Evolutionary conservation across 192 early-diverging fungal genomes (phyloP).

Genomic region (Coemansia sp.): DNA sequence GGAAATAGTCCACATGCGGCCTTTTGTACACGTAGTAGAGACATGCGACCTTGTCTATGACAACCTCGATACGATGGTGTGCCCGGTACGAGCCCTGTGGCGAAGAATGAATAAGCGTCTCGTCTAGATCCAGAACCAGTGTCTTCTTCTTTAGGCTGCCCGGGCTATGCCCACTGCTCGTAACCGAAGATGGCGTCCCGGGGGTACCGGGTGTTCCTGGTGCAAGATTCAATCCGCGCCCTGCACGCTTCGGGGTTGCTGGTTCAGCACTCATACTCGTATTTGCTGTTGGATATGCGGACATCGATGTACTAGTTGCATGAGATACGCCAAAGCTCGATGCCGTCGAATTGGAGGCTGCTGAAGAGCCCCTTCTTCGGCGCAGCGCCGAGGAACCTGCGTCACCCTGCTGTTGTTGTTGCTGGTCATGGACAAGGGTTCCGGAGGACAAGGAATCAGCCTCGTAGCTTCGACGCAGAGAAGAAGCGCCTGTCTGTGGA

Average conservation of each 20-base stretch:
- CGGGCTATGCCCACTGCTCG: neutral
- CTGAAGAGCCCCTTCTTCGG: slow-evolving; percentile 38
- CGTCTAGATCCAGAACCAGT: slow-evolving; percentile 66
- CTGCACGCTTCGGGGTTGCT: neutral
- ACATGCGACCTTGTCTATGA: slow-evolving; percentile 61
- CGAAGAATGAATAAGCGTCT: slow-evolving; percentile 70
- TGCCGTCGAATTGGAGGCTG: slow-evolving; percentile 34
- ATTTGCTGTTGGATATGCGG: no score
- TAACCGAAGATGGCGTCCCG: slow-evolving; percentile 10
- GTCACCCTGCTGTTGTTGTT: neutral
- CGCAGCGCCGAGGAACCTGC: slow-evolving; percentile 13
- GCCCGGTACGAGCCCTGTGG: slow-evolving; percentile 57
- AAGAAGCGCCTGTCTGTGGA: neutral
- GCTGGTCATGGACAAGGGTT: neutral
- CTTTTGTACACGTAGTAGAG: slow-evolving; percentile 65
- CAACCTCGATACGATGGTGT: slow-evolving; percentile 65
- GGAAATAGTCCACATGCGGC: slow-evolving; percentile 62
- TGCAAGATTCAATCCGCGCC: neutral
- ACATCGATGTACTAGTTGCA: neutral
- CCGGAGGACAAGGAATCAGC: slow-evolving; percentile 5
- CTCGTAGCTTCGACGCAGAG: slow-evolving; percentile 10
- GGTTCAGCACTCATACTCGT: neutral
- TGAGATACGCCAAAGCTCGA: slow-evolving; percentile 25
- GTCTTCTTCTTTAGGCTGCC: slow-evolving; percentile 51
- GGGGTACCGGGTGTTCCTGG: slow-evolving; percentile 4